A percentile compares a stretch with the other conserved stretches of the same genome.
phyloP scores from a whole-genome alignment of 2,329 filamentous ascomycete species.

The Diaporthe ilicicola region DNA sequence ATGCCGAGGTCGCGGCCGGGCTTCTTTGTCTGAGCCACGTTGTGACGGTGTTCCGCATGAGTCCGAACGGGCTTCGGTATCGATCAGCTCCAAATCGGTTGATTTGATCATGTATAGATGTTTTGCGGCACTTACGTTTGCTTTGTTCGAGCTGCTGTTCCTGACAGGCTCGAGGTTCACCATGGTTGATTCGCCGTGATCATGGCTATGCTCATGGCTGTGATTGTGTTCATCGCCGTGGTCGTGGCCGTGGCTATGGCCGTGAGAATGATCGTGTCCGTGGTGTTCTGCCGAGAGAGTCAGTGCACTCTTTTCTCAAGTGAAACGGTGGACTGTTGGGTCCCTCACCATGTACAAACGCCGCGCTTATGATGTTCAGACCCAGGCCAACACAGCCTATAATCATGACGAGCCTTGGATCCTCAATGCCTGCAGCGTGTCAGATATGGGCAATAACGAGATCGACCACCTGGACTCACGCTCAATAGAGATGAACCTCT shows the following conservation, averaged over 20 bases:
- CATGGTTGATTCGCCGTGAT: conserved; percentile 35
- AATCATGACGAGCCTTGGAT: conserved; percentile 73
- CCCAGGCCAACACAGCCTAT: conserved; percentile 73
- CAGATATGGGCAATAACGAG: background rate
- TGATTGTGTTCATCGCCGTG: conserved; percentile 40
- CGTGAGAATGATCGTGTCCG: conserved; percentile 47
- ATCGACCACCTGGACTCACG: conserved; percentile 46
- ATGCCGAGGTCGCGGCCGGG: conserved; percentile 71
- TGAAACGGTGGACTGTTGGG: no score
- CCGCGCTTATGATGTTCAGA: conserved; percentile 72
- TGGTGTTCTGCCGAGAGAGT: conserved; percentile 44
- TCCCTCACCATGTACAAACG: conserved; percentile 69
- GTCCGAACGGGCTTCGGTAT: conserved; percentile 40
- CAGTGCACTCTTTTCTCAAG: background rate
- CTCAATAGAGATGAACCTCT: conserved; percentile 70
- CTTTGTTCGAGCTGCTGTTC: background rate
- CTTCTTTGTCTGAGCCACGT: conserved; percentile 40
- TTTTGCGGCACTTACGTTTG: background rate
- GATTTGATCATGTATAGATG: background rate
- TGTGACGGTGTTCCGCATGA: conserved; percentile 62
- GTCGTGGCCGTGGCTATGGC: conserved; percentile 39
- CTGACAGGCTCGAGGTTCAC: background rate
- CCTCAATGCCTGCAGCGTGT: conserved; percentile 61
- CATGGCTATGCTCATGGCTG: conserved; percentile 33
- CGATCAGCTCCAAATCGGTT: background rate